Conservation (phyloP, 2,329 filamentous ascomycete species). For the Raffaelea ambrosiae region DNA sequence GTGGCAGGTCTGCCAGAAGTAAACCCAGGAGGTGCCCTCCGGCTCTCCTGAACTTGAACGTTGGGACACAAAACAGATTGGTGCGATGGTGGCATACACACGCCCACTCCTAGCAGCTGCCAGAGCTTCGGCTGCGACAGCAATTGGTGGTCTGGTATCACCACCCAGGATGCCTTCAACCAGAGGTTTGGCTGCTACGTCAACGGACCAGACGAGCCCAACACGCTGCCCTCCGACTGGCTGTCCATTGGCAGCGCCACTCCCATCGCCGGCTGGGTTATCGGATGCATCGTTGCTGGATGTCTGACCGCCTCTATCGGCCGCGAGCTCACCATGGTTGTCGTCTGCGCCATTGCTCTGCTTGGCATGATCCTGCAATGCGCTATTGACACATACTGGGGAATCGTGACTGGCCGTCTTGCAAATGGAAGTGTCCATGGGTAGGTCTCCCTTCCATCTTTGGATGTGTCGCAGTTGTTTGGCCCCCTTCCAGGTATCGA, state of each 20-base stretch:
- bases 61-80: no score
- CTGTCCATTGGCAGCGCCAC: slow-evolving; percentile 3
- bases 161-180: slow-evolving; percentile 6
- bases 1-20: no score
- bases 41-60: no score
- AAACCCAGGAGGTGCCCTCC: no score
- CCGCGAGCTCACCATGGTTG: slow-evolving; percentile 4
- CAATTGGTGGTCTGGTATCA: slow-evolving; percentile 7
- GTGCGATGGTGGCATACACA: neutral
- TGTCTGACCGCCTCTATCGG: neutral
- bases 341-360: slow-evolving; percentile 2
- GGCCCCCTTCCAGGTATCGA: slow-evolving; percentile 1
- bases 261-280: slow-evolving; percentile 2
- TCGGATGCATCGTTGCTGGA: slow-evolving; percentile 3
- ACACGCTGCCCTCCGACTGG: slow-evolving; percentile 3
- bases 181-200: slow-evolving; percentile 1
- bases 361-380: slow-evolving; percentile 6
- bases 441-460: neutral
- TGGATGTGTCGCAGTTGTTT: neutral
- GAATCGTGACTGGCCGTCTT: slow-evolving; percentile 6
- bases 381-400: slow-evolving; percentile 9
- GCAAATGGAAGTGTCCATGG: slow-evolving; percentile 8
- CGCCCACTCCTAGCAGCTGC: neutral
- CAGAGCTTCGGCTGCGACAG: slow-evolving; percentile 9
- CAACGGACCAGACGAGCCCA: neutral